phyloP scores from a whole-genome alignment of 164 flowering plant genomes.

The Pachysandra terminalis region DNA sequence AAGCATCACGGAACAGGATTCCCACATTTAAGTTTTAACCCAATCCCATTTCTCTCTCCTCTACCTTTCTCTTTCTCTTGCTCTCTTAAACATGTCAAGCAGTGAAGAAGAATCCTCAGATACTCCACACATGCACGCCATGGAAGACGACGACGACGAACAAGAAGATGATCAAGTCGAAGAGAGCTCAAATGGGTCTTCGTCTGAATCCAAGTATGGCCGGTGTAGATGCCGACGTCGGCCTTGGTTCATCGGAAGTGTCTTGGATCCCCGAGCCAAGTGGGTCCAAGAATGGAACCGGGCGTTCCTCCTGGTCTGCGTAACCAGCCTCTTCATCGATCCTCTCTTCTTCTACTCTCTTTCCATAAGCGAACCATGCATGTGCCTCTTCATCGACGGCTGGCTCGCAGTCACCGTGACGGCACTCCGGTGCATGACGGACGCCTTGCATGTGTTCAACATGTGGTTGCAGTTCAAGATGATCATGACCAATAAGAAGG shows the following conservation, averaged over 20 bases:
- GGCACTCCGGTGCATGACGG: slow-evolving; percentile 83
- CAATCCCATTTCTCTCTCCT: background rate
- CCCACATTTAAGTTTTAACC: background rate
- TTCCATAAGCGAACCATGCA: slow-evolving; percentile 66
- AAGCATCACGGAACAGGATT: too few species aligned
- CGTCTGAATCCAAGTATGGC: too few species aligned
- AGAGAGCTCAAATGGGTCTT: background rate
- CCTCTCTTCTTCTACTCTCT: slow-evolving; percentile 92
- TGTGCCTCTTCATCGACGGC: slow-evolving; percentile 91
- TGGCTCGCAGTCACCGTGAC: slow-evolving; percentile 94
- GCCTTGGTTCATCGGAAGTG: slow-evolving; percentile 26
- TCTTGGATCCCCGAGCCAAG: slow-evolving; percentile 49
- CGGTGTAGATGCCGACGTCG: slow-evolving; percentile 2
- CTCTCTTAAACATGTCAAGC: slow-evolving; percentile 13
- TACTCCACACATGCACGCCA: slow-evolving; percentile 5
- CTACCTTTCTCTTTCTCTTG: background rate
- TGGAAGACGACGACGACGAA: slow-evolving; percentile 21
- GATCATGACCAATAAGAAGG: slow-evolving; percentile 30
- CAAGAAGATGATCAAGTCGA: slow-evolving; percentile 22
- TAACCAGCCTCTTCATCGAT: slow-evolving; percentile 74
- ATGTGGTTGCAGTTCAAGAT: slow-evolving; percentile 77
- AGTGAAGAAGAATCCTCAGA: background rate
- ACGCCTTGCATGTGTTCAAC: slow-evolving; percentile 78
- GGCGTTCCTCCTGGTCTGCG: slow-evolving; percentile 72
- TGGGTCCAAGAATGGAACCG: slow-evolving; percentile 89